Percentiles rank a stretch among this genome's conserved stretches.
Conservation (phyloP, 495 filamentous ascomycete genomes). For the Evernia prunastri region DNA sequence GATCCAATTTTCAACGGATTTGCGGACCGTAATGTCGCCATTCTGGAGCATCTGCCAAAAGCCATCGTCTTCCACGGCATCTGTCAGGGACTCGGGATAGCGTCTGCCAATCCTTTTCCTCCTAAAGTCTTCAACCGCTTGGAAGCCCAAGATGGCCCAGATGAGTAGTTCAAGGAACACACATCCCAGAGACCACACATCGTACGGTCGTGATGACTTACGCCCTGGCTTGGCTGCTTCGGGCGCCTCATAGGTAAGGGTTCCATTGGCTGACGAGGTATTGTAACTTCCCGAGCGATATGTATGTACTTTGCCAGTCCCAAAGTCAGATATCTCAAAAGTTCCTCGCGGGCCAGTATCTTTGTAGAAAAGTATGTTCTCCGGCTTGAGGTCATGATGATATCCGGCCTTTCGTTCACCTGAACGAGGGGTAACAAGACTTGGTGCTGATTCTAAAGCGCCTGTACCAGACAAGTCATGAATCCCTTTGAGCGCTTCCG, state of each 20-base stretch:
- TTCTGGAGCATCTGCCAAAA: background rate
- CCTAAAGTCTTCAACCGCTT: slow-evolving; percentile 1
- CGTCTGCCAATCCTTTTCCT: background rate
- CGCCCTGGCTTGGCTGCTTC: slow-evolving; percentile 34
- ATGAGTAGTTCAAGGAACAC: slow-evolving; percentile 38
- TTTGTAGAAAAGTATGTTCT: slow-evolving; percentile 32
- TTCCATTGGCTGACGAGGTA: slow-evolving; percentile 13
- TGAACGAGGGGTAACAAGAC: background rate
- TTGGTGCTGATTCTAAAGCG: background rate
- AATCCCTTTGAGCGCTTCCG: slow-evolving; percentile 20
- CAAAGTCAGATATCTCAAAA: slow-evolving; percentile 25
- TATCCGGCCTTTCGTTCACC: background rate
- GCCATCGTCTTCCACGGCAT: background rate
- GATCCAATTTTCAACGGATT: slow-evolving; percentile 7
- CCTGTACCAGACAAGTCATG: background rate
- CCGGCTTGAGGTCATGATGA: slow-evolving; percentile 32
- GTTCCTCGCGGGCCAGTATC: slow-evolving; percentile 7
- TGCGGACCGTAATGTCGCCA: background rate
- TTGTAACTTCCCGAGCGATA: slow-evolving; percentile 12
- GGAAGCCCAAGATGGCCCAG: slow-evolving; percentile 14
- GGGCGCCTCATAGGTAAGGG: slow-evolving; percentile 41
- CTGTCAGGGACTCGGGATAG: background rate
- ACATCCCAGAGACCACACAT: slow-evolving; percentile 45
- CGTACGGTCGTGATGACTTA: slow-evolving; percentile 37
- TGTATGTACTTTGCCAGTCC: slow-evolving; percentile 11